Base-by-base conservation (phyloP, 306 rosid genomes). In the Cicer bijugum region DNA sequence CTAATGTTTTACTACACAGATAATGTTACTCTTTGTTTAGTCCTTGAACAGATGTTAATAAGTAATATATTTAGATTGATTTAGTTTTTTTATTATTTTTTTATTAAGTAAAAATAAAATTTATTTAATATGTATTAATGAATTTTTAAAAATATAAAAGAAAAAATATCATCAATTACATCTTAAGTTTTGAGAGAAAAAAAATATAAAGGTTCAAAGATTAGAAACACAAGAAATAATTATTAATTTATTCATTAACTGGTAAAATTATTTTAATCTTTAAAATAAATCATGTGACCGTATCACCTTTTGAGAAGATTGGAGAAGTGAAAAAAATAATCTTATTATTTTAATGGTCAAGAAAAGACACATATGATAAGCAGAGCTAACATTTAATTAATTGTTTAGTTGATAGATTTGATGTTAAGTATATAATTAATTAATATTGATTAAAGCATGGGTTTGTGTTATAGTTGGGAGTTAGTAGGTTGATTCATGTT, bases 401-500 rank as follows among this genome's bases (percentile, higher is more conserved):
- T 58, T 59, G 37, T 48, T 19, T 53, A 65, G 60, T 56, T 64
- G 61, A 46, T 12, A 7, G 57, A 15, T 37, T 16, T 16, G 73
- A 47, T 44, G 35, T 63, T 81, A 23, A 23, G 28, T 28, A 28
- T 20, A 20, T 20, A 20, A 28, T 28, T 28, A 28, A 28, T 28
- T 28, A 40, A 69, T 69, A 53, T 55, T 52, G 46, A 69, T 77
- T 56, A 71, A 56, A 48, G 73, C 20, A 65, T 75, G 81, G 68
- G 75, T 65, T 75, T 73, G 39, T 78, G 60, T 58, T 79, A 16
- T 78, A 59, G 90, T 82, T 87, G 87, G 85, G 51, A 19, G 83
- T 86, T 90, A 78, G 95, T 90, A 78, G 97, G 89, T 80, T 43
- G 45, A 66, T 69, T 78, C 82, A 81, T 76, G 83, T 74, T 56